A percentile compares a stretch with the other conserved stretches of the same genome.
Conservation (phyloP, 73 alveolate species). For the Halteria grandinella region DNA sequence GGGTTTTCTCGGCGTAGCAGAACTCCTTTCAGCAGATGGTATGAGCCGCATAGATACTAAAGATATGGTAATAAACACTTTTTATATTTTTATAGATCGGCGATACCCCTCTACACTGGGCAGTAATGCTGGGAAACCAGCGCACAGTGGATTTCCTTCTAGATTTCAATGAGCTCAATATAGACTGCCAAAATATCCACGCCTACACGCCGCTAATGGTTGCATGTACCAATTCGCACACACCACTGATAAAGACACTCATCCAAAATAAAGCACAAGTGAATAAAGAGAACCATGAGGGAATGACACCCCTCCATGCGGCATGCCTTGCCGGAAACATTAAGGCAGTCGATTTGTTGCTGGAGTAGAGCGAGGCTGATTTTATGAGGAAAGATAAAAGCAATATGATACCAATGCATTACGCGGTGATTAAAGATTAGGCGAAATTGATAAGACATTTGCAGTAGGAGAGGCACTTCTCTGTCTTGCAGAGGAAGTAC, state of each 20-base stretch:
- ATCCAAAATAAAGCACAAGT: constrained; percentile 10
- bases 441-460: background rate
- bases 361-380: constrained; percentile 37
- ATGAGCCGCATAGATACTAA: constrained; percentile 7
- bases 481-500: constrained; percentile 7
- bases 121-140: constrained; percentile 25
- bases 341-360: constrained; percentile 9
- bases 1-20: constrained; percentile 39
- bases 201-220: constrained; percentile 38
- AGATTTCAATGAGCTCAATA: constrained; percentile 7
- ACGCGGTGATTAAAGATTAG: constrained; percentile 53
- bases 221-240: constrained; percentile 25
- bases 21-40: constrained; percentile 9
- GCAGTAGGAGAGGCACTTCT: constrained; percentile 15
- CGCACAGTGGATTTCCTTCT: constrained; percentile 26
- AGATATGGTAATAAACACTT: too few relatives aligned
- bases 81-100: too few relatives aligned
- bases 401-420: constrained; percentile 41
- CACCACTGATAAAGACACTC: background rate
- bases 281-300: constrained; percentile 37
- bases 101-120: constrained; percentile 62
- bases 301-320: constrained; percentile 55
- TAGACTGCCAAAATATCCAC: constrained; percentile 33
- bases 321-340: constrained; percentile 25
- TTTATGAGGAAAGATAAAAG: constrained; percentile 19